Evolutionary conservation across 1,284 basidiomycete species (phyloP), one percentile per base, ranked within the genome.

Genomic region (Porodaedalea pini): DNA sequence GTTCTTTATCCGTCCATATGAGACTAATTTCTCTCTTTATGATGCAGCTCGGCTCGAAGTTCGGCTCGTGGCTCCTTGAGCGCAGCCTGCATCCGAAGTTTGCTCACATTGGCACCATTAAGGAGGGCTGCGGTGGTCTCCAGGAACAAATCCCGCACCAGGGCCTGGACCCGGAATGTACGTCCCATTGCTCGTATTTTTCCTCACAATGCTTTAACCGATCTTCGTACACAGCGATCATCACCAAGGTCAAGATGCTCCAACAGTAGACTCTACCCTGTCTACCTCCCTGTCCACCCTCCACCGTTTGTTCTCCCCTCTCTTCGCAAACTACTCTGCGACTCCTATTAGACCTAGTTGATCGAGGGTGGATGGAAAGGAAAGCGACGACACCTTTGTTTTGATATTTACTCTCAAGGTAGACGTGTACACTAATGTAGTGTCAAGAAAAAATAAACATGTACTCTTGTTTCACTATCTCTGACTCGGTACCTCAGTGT

Each of bases 51-150:
- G 90, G 89, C 44, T 87, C 85, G 39, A 88, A 85, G 72, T 85
- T 81, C 67, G 91, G 90, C 32, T 90, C 90, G 0, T 92, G 88
- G 88, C 75, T 92, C 25, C 77, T 93, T 43, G 88, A 92, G 71
- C 86, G 90, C 61, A 74, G 78, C 63, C 80, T 92, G 60, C 86
- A 86, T 13, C 90, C 91, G 49, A 87, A 80, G 69, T 93, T 87
- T 66, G 83, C 78, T 19, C 89, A 92, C 74, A 86, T 93, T 71
- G 90, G 90, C 63, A 83, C 83, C 23, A 80, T 79, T 62, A 88
- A 86, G 74, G 90, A 93, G 71, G 90, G 88, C 27, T 91, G 87
- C 66, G 89, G 89, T 68, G 90, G 91, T 53, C 73, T 93, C 49
- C 82, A 82, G 72, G 90, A 92, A 72, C 90, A 91, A 73, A 88